Evolutionary conservation across 1,139 yeast species (phyloP), one percentile per base, ranked within the genome.

Genomic region (Kurtzmaniella quercitrusa): DNA sequence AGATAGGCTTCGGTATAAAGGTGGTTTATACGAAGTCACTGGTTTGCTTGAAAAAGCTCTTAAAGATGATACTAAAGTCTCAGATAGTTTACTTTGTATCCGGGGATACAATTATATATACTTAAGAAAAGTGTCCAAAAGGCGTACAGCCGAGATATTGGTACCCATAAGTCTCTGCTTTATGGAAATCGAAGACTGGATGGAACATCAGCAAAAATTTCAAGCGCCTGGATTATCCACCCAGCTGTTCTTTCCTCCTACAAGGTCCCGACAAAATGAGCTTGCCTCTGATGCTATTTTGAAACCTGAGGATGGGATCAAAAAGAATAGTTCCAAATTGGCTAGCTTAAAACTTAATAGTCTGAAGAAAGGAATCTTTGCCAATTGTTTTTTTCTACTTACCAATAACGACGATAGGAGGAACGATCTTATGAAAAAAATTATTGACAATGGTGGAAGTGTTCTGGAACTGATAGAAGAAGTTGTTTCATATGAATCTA

Each of bases 81-180:
- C 12, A 3, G 35, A 19, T 11, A 46, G 42, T 17, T 70, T 81
- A 5, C 57, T 65, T 36, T 82, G 88, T 52, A 65, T 80, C 43
- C 60, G 88, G 51, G 88, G 88, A 0, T 82, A 66, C 53, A 80
- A 80, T 54, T 57, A 68, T 2, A 71, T 78, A 2, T 56, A 66
- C 47, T 56, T 74, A 6, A 60, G 56, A 43, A 61, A 61, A 38
- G 45, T 57, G 21, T 49, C 52, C 30, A 52, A 55, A 15, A 47
- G 43, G 26, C 43, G 47, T 38, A 38, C 42, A 5, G 38, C 50
- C 33, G 56, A 56, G 37, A 15, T 50, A 6, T 33, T 41, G 5
- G 56, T 53, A 1, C 46, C 47, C 5, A 23, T 63, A 14, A 45
- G 57, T 5, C 50, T 54, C 33, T 50, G 64, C 15, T 51, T 40